Conservation (phyloP, 805 yeast genomes). For the Novakomyces olei region DNA sequence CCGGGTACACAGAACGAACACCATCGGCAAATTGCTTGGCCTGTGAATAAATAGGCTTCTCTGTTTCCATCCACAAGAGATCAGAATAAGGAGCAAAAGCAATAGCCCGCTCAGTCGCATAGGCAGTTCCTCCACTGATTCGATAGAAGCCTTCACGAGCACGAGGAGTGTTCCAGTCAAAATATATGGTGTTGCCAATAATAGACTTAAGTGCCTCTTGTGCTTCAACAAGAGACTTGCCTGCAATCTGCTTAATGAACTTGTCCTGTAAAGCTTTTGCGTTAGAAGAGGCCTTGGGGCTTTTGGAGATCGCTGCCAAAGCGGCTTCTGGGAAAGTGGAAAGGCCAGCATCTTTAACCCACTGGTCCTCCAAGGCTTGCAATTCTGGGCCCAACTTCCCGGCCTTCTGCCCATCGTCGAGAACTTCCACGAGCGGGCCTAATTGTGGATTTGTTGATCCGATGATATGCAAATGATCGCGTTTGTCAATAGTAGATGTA, state of each 20-base stretch:
- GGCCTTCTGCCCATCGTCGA: slow-evolving; percentile 56
- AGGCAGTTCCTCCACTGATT: slow-evolving; percentile 87
- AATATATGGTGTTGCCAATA: slow-evolving; percentile 62
- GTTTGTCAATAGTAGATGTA: slow-evolving; percentile 78
- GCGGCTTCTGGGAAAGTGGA: slow-evolving; percentile 84
- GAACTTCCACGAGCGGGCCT: slow-evolving; percentile 49
- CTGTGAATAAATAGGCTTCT: slow-evolving; percentile 78
- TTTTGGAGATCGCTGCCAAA: slow-evolving; percentile 43
- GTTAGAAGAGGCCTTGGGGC: slow-evolving; percentile 32
- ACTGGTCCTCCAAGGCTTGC: slow-evolving; percentile 52
- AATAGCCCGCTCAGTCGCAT: slow-evolving; percentile 91
- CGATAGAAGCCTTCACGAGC: slow-evolving; percentile 94
- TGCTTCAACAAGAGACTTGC: slow-evolving; percentile 69
- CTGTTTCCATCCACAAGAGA: slow-evolving; percentile 95
- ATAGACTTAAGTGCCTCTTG: slow-evolving; percentile 49
- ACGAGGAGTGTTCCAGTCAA: slow-evolving; percentile 88
- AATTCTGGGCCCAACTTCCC: slow-evolving; percentile 56
- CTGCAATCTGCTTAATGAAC: slow-evolving; percentile 28
- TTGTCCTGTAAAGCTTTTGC: slow-evolving; percentile 38
- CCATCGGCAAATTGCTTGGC: slow-evolving; percentile 91
- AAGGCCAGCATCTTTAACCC: slow-evolving; percentile 65
- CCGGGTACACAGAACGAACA: slow-evolving; percentile 56
- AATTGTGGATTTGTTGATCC: slow-evolving; percentile 77
- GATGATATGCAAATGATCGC: slow-evolving; percentile 81
- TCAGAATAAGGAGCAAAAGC: slow-evolving; percentile 90